Evolutionary conservation across 2,329 filamentous ascomycete species (phyloP), one percentile per base, ranked within the genome.

Genomic region (Claviceps sp.): DNA sequence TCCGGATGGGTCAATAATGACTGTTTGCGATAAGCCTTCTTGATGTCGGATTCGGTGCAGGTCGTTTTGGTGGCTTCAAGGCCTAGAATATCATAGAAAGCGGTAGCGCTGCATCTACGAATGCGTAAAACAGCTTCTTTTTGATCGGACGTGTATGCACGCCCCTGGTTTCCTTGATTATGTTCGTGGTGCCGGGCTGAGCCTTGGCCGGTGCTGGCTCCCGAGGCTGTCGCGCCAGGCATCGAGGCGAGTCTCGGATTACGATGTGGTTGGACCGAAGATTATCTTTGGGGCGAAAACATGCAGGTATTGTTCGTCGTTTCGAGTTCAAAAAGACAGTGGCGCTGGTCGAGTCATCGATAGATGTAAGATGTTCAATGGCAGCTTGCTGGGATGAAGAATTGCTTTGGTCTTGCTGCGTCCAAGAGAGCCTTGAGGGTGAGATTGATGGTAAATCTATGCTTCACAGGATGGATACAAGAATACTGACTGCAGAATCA

Each of bases 21-120:
- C 66, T 94, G 78, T 72, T 95, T 97, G 63, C 91, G 81, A 71
- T 98, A 98, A 6, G 93, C 91, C 74, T 97, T 97, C 70, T 97
- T 98, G 65, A 98, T 89, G 63, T 97, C 91, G 56, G 75, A 69
- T 60, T 97, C 91, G 48, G 81, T 81, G 62, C 80, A 84, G 20
- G 82, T 79, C 53, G 76, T 71, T 60, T 77, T 77, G 41, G 84
- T 73, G 48, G 73, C 70, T 56, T 85, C 82, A 48, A 96, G 70
- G 22, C 82, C 83, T 36, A 98, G 72, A 60, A 98, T 97, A 66
- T 97, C 93, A 73, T 98, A 98, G 70, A 94, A 98, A 18, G 88
- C 88, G 4, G 89, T 96, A 22, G 86, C 73, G 41, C 78, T 75
- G 71, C 93, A 98, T 72, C 78, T 81, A 58, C 87, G 83, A 65